Percentiles rank a stretch among this genome's conserved stretches.
Evolutionary conservation across 73 alveolate species (phyloP).

Genomic region (Tetrahymena malaccensis): DNA sequence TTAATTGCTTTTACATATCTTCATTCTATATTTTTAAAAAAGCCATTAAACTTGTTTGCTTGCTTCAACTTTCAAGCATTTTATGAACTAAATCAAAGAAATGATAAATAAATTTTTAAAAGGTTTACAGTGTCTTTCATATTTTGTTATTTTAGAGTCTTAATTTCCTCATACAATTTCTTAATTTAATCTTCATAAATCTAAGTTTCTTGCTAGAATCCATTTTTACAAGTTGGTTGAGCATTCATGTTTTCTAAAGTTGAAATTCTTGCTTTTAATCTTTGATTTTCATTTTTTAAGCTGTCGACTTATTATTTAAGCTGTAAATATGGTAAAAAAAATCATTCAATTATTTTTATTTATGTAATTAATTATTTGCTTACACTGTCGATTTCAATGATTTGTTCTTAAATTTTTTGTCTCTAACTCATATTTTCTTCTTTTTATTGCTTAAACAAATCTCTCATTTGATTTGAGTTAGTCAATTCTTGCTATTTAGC

Average conservation of each 20-base stretch:
- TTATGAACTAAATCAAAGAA: no score
- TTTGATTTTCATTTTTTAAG: not conserved
- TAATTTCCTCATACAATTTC: not conserved
- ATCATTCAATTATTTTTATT: not conserved
- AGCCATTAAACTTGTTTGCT: no score
- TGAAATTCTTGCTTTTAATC: not conserved
- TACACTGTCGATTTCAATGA: not conserved
- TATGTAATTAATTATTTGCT: not conserved
- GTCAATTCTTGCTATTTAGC: not conserved
- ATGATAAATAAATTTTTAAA: not conserved
- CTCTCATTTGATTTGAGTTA: not conserved
- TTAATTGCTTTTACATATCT: not conserved
- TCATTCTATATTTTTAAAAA: not conserved
- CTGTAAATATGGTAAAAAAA: not conserved
- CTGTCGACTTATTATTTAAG: not conserved
- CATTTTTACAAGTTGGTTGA: not conserved
- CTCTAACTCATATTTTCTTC: not conserved
- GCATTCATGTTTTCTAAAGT: not conserved
- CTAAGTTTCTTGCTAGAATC: not conserved
- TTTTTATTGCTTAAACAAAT: not conserved
- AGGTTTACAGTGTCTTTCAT: not conserved
- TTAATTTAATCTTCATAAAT: not conserved
- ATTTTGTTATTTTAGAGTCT: not conserved
- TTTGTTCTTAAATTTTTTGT: not conserved
- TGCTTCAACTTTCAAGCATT: no score